Conservation (phyloP, 2,329 filamentous ascomycete genomes). For the Xylariaceae sp. region DNA sequence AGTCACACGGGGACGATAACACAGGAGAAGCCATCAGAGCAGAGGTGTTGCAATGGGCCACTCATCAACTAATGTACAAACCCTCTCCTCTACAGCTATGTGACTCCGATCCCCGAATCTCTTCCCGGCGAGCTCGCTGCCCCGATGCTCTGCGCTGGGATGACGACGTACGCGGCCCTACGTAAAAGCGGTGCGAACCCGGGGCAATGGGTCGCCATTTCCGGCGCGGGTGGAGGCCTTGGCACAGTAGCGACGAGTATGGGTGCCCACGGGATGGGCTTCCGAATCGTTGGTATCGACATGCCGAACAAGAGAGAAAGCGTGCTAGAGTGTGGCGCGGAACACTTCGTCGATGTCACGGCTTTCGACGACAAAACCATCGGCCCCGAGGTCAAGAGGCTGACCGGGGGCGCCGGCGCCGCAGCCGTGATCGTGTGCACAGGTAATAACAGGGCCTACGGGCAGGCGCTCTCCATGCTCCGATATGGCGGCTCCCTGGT, state of each 20-base stretch:
- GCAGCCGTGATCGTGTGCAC: conserved; percentile 19
- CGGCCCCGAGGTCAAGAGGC: conserved; percentile 16
- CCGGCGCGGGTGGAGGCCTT: conserved; percentile 22
- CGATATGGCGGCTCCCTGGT: conserved; percentile 19
- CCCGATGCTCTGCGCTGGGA: conserved; percentile 21
- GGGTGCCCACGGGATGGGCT: conserved; percentile 13
- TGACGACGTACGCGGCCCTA: conserved; percentile 21
- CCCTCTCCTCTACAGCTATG: conserved; percentile 11
- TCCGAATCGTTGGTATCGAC: conserved; percentile 22
- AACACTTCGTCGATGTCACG: conserved; percentile 21
- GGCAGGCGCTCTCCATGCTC: conserved; percentile 16
- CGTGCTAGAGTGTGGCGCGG: conserved; percentile 16
- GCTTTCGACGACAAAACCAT: conserved; percentile 12
- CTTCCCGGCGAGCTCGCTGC: conserved; percentile 18
- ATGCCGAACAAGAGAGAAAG: conserved; percentile 11
- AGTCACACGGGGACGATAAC: neutral
- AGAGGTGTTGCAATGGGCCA: neutral
- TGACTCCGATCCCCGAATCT: conserved; percentile 17
- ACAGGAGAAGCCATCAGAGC: neutral
- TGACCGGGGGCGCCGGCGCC: conserved; percentile 14
- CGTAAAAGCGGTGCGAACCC: conserved; percentile 13
- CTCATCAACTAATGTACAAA: neutral
- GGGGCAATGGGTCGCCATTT: conserved; percentile 20
- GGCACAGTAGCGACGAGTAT: conserved; percentile 17
- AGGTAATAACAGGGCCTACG: conserved; percentile 17